These are phyloP conservation scores for Alternaria novae-zelandiae DNA, from an alignment of 2,329 filamentous ascomycete genomes.

Conservation along the genomic window DNA sequence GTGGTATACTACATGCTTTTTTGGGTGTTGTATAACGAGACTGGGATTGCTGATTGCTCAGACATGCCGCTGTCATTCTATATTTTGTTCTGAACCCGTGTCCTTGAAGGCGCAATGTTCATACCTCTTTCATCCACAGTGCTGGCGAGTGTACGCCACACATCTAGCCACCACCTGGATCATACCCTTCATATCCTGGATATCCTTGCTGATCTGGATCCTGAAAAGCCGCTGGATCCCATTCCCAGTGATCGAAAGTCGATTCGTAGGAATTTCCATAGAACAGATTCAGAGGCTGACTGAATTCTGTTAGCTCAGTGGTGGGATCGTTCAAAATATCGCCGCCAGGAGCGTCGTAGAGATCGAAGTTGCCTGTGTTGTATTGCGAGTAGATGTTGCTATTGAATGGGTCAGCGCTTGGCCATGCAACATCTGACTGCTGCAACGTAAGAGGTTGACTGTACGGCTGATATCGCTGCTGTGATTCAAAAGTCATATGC, in stretches of 20 bases:
- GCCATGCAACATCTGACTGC: not conserved
- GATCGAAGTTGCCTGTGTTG: not conserved
- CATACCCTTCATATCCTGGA: not conserved
- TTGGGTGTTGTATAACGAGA: not conserved
- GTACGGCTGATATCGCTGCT: not conserved
- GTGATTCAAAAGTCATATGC: not conserved
- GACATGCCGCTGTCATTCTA: not conserved
- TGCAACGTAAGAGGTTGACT: not conserved
- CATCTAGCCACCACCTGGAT: not conserved
- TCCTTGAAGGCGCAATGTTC: not conserved
- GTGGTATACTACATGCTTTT: not conserved
- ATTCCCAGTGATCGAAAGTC: conserved; percentile 16
- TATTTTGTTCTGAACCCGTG: not conserved
- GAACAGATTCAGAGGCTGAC: conserved; percentile 6
- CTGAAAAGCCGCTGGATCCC: not conserved
- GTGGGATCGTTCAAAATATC: not conserved
- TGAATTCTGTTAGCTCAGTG: not conserved
- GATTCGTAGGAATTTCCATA: conserved; percentile 20
- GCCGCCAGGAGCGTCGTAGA: not conserved
- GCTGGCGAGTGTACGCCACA: not conserved
- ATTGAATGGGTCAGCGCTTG: not conserved
- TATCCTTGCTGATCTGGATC: not conserved
- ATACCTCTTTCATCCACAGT: not conserved
- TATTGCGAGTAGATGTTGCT: not conserved
- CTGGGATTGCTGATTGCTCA: not conserved